Conservation (phyloP, 495 filamentous ascomycete genomes). For the Penicillium fimorum region DNA sequence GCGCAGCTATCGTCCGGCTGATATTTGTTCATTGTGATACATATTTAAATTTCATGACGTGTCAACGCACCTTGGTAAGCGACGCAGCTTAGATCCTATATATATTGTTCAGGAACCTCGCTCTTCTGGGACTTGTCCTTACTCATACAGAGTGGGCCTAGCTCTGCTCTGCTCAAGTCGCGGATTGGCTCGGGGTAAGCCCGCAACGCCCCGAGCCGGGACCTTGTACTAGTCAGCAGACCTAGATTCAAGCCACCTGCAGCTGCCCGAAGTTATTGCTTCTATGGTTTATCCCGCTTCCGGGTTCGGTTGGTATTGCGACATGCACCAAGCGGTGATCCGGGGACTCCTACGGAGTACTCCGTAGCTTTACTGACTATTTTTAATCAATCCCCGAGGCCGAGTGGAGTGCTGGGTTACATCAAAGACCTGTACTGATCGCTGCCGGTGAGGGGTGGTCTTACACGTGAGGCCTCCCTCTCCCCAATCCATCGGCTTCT, state of each 20-base stretch:
- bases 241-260: background rate
- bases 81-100: background rate
- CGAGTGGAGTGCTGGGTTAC: background rate
- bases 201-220: background rate
- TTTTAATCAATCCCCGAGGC: background rate
- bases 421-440: background rate
- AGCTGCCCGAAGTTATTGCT: background rate
- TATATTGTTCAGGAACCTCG: background rate
- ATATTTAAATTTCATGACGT: background rate
- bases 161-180: background rate
- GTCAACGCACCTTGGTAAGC: background rate
- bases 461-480: background rate
- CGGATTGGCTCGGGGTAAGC: background rate
- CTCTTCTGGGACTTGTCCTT: background rate
- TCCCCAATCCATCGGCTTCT: background rate
- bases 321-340: background rate
- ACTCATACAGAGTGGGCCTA: background rate
- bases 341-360: background rate
- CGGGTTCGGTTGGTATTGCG: background rate
- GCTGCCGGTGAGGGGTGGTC: background rate
- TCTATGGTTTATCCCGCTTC: background rate
- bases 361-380: background rate
- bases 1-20: too few species aligned
- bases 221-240: background rate
- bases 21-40: background rate